These are phyloP conservation scores for Ephemerocybe angulata DNA, from an alignment of 768 basidiomycete species.

Conservation along the genomic window DNA sequence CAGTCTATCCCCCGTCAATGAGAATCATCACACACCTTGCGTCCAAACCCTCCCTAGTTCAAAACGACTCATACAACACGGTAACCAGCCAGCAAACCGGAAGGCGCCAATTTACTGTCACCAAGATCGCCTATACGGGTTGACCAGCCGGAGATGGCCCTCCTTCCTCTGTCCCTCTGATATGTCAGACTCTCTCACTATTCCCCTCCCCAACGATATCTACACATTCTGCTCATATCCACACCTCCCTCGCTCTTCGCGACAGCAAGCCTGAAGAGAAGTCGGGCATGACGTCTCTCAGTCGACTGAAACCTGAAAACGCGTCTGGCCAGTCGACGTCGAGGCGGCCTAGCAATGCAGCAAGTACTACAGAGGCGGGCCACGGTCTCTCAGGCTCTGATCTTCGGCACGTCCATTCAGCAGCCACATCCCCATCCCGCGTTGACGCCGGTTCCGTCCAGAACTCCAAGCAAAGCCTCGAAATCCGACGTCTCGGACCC, in stretches of 20 bases:
- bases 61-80: too few species aligned
- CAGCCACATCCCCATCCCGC: constrained; percentile 32
- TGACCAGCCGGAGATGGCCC: constrained; percentile 13
- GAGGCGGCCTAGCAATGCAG: constrained; percentile 60
- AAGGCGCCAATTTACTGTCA: too few species aligned
- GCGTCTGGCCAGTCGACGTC: too few species aligned
- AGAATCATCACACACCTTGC: too few species aligned
- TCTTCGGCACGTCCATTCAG: constrained; percentile 37
- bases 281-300: constrained; percentile 48
- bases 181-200: constrained; percentile 24
- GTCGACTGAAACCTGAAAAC: constrained; percentile 41
- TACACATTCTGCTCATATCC: constrained; percentile 58
- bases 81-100: too few species aligned
- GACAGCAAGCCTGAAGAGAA: constrained; percentile 63
- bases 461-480: constrained; percentile 12
- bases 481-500: constrained; percentile 22
- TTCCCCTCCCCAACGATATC: constrained; percentile 81
- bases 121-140: constrained; percentile 5
- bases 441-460: constrained; percentile 22
- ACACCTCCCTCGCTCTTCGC: constrained; percentile 52
- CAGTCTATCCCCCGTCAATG: too few species aligned
- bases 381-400: constrained; percentile 25
- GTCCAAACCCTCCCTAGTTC: too few species aligned
- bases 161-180: constrained; percentile 17
- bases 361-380: constrained; percentile 53